Percentiles rank a stretch among this genome's conserved stretches.
Evolutionary conservation across 2,329 filamentous ascomycete species (phyloP).

Genomic region (Penicillium sp.): DNA sequence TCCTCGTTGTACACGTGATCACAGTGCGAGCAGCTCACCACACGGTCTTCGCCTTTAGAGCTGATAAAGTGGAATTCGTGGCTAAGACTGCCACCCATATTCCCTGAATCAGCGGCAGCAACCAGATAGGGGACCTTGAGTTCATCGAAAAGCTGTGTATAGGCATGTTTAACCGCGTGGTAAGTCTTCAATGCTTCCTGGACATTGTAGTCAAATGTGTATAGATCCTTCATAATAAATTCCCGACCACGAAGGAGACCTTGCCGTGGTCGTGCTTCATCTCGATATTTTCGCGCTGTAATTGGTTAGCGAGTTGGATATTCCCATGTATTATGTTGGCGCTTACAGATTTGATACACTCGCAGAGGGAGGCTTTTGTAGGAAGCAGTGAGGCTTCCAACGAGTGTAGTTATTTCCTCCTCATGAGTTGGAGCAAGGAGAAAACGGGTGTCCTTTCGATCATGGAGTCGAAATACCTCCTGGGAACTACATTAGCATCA

Average conservation of each 20-base stretch:
- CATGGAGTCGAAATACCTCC: constrained; percentile 72
- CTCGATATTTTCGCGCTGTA: constrained; percentile 84
- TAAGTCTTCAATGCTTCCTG: constrained; percentile 79
- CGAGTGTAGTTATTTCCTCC: constrained; percentile 87
- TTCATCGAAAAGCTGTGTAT: constrained; percentile 75
- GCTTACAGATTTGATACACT: constrained; percentile 82
- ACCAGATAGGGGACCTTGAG: constrained; percentile 81
- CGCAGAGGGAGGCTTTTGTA: constrained; percentile 84
- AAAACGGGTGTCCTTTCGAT: constrained; percentile 73
- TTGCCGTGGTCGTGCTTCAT: constrained; percentile 85
- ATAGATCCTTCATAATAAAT: constrained; percentile 97
- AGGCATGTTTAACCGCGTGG: constrained; percentile 69
- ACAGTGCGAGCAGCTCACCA: constrained; percentile 75
- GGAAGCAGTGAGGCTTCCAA: constrained; percentile 71
- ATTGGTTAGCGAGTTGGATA: background rate
- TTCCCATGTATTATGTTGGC: background rate
- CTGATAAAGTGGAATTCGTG: constrained; percentile 92
- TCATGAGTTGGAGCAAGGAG: constrained; percentile 92
- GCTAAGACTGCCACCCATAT: constrained; percentile 89
- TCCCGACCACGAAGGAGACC: constrained; percentile 85
- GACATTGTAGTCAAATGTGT: constrained; percentile 79
- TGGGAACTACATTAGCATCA: constrained; percentile 41
- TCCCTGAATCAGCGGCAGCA: constrained; percentile 89
- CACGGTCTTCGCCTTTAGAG: constrained; percentile 77
- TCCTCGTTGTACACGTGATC: constrained; percentile 84